Base-by-base conservation (phyloP, 2,329 filamentous ascomycete species). In the Cucurbitaria berberidis region DNA sequence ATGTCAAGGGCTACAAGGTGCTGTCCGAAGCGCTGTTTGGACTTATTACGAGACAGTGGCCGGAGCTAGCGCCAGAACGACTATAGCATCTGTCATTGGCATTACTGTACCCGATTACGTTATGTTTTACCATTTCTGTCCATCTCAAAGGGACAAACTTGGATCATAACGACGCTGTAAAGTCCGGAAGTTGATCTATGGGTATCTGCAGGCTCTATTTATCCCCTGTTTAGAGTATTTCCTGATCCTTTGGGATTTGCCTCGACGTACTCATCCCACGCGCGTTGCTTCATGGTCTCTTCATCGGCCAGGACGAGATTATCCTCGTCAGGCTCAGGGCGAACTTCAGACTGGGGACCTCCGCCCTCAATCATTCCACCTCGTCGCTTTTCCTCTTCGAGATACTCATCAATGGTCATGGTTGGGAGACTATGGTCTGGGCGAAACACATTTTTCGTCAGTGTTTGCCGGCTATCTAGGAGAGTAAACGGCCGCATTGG, bases 361-460 rank as follows among this genome's bases (percentile, higher is more conserved):
- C 92, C 92, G 30, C 93, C 95, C 70, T 97, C 89, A 49, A 98
- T 90, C 53, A 99, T 93, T 18, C 91, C 91, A 15, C 95, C 95
- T 57, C 90, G 82, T 62, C 85, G 84, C 69, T 84, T 84, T 78
- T 98, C 95, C 75, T 98, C 93, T 46, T 96, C 95, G 15, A 99
- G 81, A 70, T 98, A 99, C 78, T 99, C 95, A 65, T 99, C 95
- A 57, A 99, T 97, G 1, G 86, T 90, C 95, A 99, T 98, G 3
- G 95, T 98, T 0, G 95, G 95, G 53, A 99, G 78, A 76, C 91
- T 97, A 73, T 99, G 95, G 7, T 95, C 91, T 0, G 91, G 86
- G 49, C 90, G 84, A 76, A 99, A 99, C 0, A 99, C 93, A 2
- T 89, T 89, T 53, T 87, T 82, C 55, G 87, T 85, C 53, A 96